Evolutionary conservation across 192 early-diverging fungal species (phyloP).

Genomic region (Mortierella antarctica): DNA sequence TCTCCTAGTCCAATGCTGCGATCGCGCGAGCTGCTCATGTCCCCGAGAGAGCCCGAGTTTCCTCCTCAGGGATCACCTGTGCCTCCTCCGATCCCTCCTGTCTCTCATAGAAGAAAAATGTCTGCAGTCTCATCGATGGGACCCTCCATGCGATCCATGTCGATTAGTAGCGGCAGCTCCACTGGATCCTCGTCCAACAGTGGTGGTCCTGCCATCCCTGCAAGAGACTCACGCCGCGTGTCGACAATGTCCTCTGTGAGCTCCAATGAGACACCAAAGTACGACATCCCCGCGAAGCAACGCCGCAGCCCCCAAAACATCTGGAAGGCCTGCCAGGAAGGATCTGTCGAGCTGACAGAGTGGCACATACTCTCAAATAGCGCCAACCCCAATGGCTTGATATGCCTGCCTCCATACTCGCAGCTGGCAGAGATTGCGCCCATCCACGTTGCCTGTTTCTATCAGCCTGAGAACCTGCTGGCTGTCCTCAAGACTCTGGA

Average conservation of each 20-base stretch:
- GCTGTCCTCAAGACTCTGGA: constrained; percentile 25
- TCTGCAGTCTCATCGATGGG: constrained; percentile 40
- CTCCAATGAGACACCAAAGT: constrained; percentile 30
- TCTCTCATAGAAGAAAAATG: constrained; percentile 36
- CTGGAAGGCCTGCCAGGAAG: constrained; percentile 49
- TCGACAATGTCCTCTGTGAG: constrained; percentile 41
- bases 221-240: constrained; percentile 38
- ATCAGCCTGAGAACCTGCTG: constrained; percentile 38
- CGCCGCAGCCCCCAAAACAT: constrained; percentile 25
- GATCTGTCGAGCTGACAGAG: constrained; percentile 36
- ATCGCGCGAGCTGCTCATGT: constrained; percentile 19
- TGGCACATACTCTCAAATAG: constrained; percentile 30
- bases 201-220: constrained; percentile 28
- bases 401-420: constrained; percentile 33
- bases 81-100: constrained; percentile 17
- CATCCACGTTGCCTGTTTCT: constrained; percentile 43
- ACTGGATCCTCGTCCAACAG: constrained; percentile 21
- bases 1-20: constrained; percentile 23
- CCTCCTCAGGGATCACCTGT: background rate
- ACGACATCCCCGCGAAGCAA: constrained; percentile 19
- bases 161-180: constrained; percentile 43
- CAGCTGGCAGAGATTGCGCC: constrained; percentile 45
- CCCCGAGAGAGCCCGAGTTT: constrained; percentile 19
- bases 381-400: constrained; percentile 20
- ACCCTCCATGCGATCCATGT: constrained; percentile 40